Conservation (phyloP, 257 asterid species). For the Cruciata laevipes region DNA sequence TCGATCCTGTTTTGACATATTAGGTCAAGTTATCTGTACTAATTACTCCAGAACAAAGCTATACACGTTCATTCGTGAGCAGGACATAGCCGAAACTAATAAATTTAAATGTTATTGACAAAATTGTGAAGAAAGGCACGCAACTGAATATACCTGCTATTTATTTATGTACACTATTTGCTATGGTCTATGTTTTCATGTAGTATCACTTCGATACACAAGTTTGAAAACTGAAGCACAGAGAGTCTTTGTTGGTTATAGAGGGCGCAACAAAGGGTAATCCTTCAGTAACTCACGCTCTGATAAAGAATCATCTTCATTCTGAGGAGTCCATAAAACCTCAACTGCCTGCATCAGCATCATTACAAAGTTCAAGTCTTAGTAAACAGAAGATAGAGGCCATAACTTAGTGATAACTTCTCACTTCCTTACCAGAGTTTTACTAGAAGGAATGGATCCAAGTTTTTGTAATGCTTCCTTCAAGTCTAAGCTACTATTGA, state of each 20-base stretch:
- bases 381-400: slow-evolving; percentile 14
- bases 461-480: slow-evolving; percentile 85
- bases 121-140: background rate
- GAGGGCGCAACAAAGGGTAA: slow-evolving; percentile 76
- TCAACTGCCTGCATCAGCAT: slow-evolving; percentile 65
- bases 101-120: background rate
- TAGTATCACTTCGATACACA: background rate
- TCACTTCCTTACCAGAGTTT: slow-evolving; percentile 49
- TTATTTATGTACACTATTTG: slow-evolving; percentile 4
- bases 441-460: slow-evolving; percentile 76
- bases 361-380: background rate
- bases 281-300: slow-evolving; percentile 86
- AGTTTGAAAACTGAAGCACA: background rate
- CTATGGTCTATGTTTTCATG: background rate
- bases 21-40: background rate
- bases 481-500: slow-evolving; percentile 64
- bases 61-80: background rate
- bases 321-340: slow-evolving; percentile 96
- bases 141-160: slow-evolving; percentile 2
- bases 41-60: background rate
- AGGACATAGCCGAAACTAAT: background rate
- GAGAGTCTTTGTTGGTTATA: slow-evolving; percentile 30
- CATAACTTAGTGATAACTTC: slow-evolving; percentile 33
- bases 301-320: slow-evolving; percentile 67
- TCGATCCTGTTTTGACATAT: background rate